These are phyloP conservation scores for Pyrenula aspistea DNA, from an alignment of 495 filamentous ascomycete species.

Conservation along the genomic window DNA sequence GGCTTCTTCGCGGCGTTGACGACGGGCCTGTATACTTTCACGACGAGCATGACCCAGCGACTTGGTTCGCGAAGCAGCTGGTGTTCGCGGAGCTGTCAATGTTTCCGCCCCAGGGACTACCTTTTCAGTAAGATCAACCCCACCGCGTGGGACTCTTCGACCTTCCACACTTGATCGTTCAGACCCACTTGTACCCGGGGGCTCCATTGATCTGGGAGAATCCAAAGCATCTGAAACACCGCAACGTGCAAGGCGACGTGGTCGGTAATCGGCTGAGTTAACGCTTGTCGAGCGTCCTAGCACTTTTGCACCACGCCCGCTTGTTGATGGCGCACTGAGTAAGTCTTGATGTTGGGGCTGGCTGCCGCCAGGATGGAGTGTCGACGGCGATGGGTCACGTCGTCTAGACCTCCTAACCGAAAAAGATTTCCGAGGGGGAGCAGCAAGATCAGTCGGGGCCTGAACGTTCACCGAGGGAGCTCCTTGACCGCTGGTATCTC, in stretches of 20 bases:
- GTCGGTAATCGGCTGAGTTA: conserved; percentile 66
- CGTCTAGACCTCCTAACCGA: conserved; percentile 63
- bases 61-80: conserved; percentile 63
- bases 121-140: conserved; percentile 22
- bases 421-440: conserved; percentile 63
- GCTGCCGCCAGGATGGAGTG: conserved; percentile 49
- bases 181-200: conserved; percentile 65
- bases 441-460: conserved; percentile 51
- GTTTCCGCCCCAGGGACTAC: conserved; percentile 12
- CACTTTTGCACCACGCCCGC: conserved; percentile 46
- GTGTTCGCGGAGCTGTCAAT: conserved; percentile 13
- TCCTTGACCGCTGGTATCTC: conserved; percentile 45
- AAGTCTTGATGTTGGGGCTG: conserved; percentile 63
- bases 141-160: conserved; percentile 22
- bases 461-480: conserved; percentile 62
- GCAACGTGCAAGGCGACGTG: conserved; percentile 47
- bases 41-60: conserved; percentile 81
- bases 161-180: conserved; percentile 47
- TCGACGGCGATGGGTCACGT: conserved; percentile 38
- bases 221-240: conserved; percentile 39
- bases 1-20: conserved; percentile 53
- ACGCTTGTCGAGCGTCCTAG: conserved; percentile 77
- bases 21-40: conserved; percentile 80
- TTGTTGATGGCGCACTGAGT: conserved; percentile 53
- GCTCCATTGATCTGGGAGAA: conserved; percentile 35